Evolutionary conservation across 1,139 yeast species (phyloP).

Genomic region (Pichia sorboxylosa): DNA sequence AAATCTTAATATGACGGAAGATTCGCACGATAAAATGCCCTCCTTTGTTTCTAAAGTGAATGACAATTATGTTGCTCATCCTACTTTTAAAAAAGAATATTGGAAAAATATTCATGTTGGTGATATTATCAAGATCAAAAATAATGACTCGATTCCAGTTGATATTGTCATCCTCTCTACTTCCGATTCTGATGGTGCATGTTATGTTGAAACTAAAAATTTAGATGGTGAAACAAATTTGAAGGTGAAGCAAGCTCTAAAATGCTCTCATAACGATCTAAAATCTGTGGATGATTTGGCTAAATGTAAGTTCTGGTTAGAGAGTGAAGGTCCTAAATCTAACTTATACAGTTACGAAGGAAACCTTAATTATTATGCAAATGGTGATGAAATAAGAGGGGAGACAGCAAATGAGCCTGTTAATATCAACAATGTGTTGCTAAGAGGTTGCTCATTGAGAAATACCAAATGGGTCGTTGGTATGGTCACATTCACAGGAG

Average conservation of each 20-base stretch:
- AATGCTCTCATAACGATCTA: conserved; percentile 45
- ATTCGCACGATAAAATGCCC: conserved; percentile 9
- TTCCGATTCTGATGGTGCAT: conserved; percentile 80
- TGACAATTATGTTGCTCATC: conserved; percentile 12
- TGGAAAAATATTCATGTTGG: conserved; percentile 93
- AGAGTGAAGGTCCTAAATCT: conserved; percentile 83
- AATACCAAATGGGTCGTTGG: conserved; percentile 94
- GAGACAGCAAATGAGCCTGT: conserved; percentile 54
- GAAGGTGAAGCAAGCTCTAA: conserved; percentile 66
- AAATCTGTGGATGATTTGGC: conserved; percentile 46
- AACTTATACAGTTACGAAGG: conserved; percentile 82
- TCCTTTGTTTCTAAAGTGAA: conserved; percentile 19
- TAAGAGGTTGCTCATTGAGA: conserved; percentile 86
- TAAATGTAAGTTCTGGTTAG: conserved; percentile 69
- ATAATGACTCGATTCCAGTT: conserved; percentile 90
- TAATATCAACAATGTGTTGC: conserved; percentile 63
- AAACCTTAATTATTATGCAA: conserved; percentile 52
- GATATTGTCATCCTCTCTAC: conserved; percentile 73
- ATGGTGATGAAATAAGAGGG: conserved; percentile 27
- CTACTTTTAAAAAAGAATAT: conserved; percentile 48
- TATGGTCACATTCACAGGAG: conserved; percentile 78
- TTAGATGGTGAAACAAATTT: conserved; percentile 94
- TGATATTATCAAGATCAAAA: conserved; percentile 71
- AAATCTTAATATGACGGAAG: conserved; percentile 6
- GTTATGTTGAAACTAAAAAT: conserved; percentile 89